Conservation (phyloP, 2,329 filamentous ascomycete genomes). For the Daldinia eschscholtzii region DNA sequence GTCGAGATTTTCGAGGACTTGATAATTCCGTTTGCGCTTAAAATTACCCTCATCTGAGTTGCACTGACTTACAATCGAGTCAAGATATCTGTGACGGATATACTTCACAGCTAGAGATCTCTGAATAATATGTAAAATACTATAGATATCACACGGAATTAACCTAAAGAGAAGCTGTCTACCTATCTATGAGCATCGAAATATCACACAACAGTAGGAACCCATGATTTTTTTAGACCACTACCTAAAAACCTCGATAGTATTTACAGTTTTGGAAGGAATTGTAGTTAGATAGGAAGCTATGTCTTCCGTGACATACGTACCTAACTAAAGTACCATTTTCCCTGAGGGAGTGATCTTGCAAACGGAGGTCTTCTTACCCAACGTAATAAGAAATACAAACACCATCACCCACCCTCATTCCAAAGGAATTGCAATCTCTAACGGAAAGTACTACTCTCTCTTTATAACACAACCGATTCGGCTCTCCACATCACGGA, state of each 20-base stretch:
- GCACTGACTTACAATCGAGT: background rate
- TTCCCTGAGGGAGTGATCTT: background rate
- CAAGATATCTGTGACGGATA: background rate
- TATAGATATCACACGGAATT: background rate
- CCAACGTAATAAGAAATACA: too few species aligned
- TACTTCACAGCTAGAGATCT: background rate
- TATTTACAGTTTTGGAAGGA: background rate
- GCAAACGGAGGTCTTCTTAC: background rate
- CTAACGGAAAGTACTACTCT: background rate
- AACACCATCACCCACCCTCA: too few species aligned
- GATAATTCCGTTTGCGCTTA: background rate
- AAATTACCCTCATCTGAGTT: background rate
- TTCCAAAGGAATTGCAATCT: background rate
- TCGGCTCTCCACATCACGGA: background rate
- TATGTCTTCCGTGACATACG: background rate
- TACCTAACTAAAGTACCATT: background rate
- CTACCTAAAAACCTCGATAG: background rate
- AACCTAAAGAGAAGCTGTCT: background rate
- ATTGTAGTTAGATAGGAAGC: background rate
- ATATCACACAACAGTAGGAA: background rate
- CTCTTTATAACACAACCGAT: background rate
- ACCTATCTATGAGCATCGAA: background rate
- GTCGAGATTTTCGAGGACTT: background rate
- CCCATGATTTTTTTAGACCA: background rate
- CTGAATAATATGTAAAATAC: background rate